phyloP scores from a whole-genome alignment of 441 rosid species.

The Pelargonium fulgidum region DNA sequence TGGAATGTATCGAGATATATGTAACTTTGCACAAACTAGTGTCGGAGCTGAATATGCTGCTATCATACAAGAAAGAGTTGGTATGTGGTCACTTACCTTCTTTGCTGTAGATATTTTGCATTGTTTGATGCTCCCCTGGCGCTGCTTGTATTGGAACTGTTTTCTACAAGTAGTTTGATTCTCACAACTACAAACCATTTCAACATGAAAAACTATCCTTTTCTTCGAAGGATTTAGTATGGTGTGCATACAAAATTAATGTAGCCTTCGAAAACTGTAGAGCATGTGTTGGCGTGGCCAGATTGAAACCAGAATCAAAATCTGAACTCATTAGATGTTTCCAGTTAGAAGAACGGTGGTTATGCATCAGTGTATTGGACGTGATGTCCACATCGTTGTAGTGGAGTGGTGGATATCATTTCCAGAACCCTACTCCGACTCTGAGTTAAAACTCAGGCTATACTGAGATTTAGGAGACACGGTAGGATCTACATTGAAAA shows the following conservation, averaged over 20 bases:
- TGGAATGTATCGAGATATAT: conserved; percentile 24
- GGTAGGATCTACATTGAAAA: no score
- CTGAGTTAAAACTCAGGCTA: no score
- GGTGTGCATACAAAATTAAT: background rate
- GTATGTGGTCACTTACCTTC: conserved; percentile 15
- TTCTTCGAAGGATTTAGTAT: background rate
- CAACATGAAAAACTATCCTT: background rate
- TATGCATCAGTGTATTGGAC: background rate
- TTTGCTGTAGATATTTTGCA: background rate
- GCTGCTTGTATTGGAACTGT: no score
- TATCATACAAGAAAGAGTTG: conserved; percentile 20
- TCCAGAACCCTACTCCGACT: no score
- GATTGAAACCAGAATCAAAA: background rate
- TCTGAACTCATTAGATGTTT: background rate
- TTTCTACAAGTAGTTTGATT: background rate
- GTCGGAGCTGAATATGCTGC: conserved; percentile 24
- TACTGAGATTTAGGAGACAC: no score
- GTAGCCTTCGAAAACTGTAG: background rate
- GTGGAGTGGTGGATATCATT: no score
- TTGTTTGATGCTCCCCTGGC: no score
- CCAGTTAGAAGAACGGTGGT: no score
- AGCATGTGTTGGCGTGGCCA: background rate
- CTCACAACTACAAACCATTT: background rate
- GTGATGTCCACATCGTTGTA: no score
- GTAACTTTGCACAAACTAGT: conserved; percentile 20